Base-by-base conservation (phyloP, 345 rosid genomes). In the Dovyalis caffra region DNA sequence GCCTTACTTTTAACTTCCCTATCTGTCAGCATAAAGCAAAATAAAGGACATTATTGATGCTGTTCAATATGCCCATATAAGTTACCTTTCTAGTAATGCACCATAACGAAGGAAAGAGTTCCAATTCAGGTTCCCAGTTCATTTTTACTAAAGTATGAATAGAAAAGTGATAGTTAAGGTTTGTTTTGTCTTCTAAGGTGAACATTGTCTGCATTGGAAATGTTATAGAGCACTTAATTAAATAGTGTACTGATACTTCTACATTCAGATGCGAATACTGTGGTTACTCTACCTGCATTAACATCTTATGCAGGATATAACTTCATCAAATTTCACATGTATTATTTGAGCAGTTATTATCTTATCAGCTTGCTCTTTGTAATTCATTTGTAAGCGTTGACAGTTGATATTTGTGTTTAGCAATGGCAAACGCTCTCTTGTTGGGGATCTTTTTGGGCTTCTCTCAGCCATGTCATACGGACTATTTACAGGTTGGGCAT, bases 401-500 rank as follows among this genome's bases (percentile, higher is more conserved):
- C 88, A 66, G 87, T 84, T 85, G 77, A 86, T 85, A 77, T 86
- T 90, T 85, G 81, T 87, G 83, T 87, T 86, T 82, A 91, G 97
- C 88, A 88, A 86, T 79, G 93, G 90, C 74, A 80, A 96, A 64
- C 94, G 89, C 78, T 89, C 99, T 76, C 88, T 96, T 78, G 78
- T 83, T 69, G 99, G 99, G 61, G 99, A 96, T 88, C 90, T 96
- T 74, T 93, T 90, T 69, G 98, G 99, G 81, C 91, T 96, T 85
- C 90, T 96, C 77, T 96, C 99, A 71, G 99, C 99, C 21, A 62
- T 96, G 87, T 92, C 87, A 0, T 96, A 96, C 74, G 99, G 98
- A 67, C 84, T 96, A 75, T 96, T 96, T 83, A 96, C 98, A 78
- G 99, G 99, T 89, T 67, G 66, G 66, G 2, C 66, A 1, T 23